Evolutionary conservation across 352 stramenopile species (phyloP), one percentile per base, ranked within the genome.

Genomic region (Phytophthora tubulina): DNA sequence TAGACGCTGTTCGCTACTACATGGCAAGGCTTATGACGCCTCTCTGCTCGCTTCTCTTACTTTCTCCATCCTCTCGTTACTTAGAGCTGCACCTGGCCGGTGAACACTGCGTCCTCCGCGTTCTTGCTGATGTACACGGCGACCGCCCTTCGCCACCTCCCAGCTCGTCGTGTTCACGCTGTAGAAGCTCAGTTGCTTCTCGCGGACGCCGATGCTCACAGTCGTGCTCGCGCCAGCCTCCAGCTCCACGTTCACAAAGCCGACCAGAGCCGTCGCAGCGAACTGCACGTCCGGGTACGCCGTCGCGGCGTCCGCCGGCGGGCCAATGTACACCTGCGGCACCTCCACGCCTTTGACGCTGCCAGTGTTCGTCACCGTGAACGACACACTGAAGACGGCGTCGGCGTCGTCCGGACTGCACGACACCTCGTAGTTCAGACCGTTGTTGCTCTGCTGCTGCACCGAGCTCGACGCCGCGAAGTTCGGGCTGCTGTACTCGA

Each of bases 141-240:
- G 70, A 11, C 45, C 49, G 31, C 71, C 71, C 54, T 68, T 72
- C 9, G 46, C 66, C 13, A 75, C 21, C 30, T 78, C 65, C 71
- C 66, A 78, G 59, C 55, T 71, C 49, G 60, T 56, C 41, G 65
- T 55, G 48, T 69, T 75, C 21, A 63, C 63, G 51, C 72, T 78
- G 55, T 72, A 78, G 55, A 72, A 79, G 55, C 72, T 79, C 67
- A 79, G 30, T 51, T 75, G 67, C 56, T 63, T 68, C 65, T 78
- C 59, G 17, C 66, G 71, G 60, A 78, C 57, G 17, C 72, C 67
- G 39, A 79, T 72, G 11, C 44, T 76, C 45, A 76, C 67, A 0
- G 51, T 79, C 62, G 62, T 62, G 32, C 72, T 79, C 46, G 67
- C 61, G 8, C 72, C 72, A 11, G 67, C 72, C 56, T 76, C 72